A percentile compares a stretch with the other conserved stretches of the same genome.
These are phyloP conservation scores for Daldinia grandis DNA, from an alignment of 495 filamentous ascomycete species.

Conservation along the genomic window DNA sequence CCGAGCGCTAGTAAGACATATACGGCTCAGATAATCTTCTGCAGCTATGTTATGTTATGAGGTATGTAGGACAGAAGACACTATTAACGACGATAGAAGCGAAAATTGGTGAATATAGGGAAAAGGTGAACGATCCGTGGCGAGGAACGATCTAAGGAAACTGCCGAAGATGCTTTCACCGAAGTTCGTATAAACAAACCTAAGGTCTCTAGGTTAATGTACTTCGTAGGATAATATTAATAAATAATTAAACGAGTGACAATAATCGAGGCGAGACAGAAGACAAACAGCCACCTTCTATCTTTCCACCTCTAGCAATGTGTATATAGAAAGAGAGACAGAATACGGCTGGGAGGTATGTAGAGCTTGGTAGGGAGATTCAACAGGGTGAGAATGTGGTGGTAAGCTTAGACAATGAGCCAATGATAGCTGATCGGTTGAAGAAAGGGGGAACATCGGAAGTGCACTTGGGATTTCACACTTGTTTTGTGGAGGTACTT, in stretches of 20 bases:
- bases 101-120: not conserved
- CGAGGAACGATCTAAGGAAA: slow-evolving; percentile 5
- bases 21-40: slow-evolving; percentile 9
- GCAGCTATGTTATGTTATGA: not conserved
- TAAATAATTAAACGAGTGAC: slow-evolving; percentile 24
- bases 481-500: slow-evolving; percentile 5
- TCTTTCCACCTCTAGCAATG: slow-evolving; percentile 13
- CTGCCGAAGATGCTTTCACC: slow-evolving; percentile 1
- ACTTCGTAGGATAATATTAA: not conserved
- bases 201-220: not conserved
- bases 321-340: slow-evolving; percentile 12
- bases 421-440: slow-evolving; percentile 9
- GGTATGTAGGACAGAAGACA: not conserved
- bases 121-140: not conserved
- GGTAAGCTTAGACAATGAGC: slow-evolving; percentile 15
- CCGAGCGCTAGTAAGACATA: slow-evolving; percentile 37
- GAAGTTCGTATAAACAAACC: not conserved
- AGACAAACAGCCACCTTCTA: slow-evolving; percentile 5
- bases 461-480: slow-evolving; percentile 13
- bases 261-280: not conserved
- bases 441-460: slow-evolving; percentile 19
- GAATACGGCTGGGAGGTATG: slow-evolving; percentile 8
- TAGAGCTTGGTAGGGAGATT: slow-evolving; percentile 1
- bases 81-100: slow-evolving; percentile 1
- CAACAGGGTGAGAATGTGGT: slow-evolving; percentile 5